A percentile compares a stretch with the other conserved stretches of the same genome.
Evolutionary conservation across 192 early-diverging fungal genomes (phyloP).

Genomic region (Geranomyces michiganensis): DNA sequence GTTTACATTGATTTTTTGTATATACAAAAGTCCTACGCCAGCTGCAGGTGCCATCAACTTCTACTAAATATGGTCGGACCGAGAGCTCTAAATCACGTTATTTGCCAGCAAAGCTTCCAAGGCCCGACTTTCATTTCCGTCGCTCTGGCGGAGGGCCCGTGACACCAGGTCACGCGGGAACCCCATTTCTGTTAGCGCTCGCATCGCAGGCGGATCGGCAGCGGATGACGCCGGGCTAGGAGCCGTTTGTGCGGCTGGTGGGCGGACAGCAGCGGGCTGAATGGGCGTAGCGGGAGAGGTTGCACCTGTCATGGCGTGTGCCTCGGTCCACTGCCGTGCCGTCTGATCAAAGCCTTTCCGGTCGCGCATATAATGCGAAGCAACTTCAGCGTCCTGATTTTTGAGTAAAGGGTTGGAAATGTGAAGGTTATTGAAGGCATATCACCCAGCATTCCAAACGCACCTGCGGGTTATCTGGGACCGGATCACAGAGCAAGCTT

Average conservation of each 20-base stretch:
- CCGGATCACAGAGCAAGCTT: slow-evolving; percentile 91
- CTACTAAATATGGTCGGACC: no score
- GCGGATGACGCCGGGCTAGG: neutral
- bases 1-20: no score
- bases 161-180: slow-evolving; percentile 51
- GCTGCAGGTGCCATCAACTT: no score
- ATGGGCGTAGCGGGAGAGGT: neutral
- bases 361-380: slow-evolving; percentile 82
- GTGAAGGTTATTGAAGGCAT: no score
- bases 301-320: neutral
- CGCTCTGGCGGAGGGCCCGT: slow-evolving; percentile 39
- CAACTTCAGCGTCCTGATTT: slow-evolving; percentile 59
- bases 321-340: slow-evolving; percentile 91
- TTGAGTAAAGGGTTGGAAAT: no score
- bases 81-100: neutral
- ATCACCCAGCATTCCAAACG: slow-evolving; percentile 26
- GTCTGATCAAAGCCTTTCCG: slow-evolving; percentile 85
- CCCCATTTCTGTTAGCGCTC: slow-evolving; percentile 54
- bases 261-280: neutral
- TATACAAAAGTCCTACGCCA: no score
- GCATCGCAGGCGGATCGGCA: neutral
- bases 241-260: slow-evolving; percentile 2
- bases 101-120: slow-evolving; percentile 47
- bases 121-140: slow-evolving; percentile 50
- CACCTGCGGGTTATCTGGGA: slow-evolving; percentile 93